Base-by-base conservation (phyloP, 1,139 yeast genomes). In the Candida glucosophila region DNA sequence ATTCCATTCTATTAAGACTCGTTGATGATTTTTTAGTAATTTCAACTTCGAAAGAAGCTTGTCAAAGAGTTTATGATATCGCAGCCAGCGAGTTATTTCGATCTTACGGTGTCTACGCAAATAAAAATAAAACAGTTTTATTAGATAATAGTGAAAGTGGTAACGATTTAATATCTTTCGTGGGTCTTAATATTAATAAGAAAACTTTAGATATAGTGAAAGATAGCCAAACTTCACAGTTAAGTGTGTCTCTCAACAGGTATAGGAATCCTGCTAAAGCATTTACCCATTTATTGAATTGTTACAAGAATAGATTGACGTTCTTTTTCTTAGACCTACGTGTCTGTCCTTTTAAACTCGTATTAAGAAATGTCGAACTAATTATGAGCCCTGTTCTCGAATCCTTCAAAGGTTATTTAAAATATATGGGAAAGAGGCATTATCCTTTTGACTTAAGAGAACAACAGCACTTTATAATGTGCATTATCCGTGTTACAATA, bases 21-120 rank as follows among this genome's bases (percentile, higher is more conserved):
- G 94, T 86, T 0, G 98, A 90, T 49, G 98, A 90, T 47, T 90
- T 90, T 42, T 45, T 90, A 19, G 58, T 83, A 14, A 50, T 88
- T 0, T 66, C 93, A 0, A 58, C 75, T 2, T 38, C 37, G 14
- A 22, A 35, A 15, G 31, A 34, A 1, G 37, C 41, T 3, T 52
- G 55, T 24, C 20, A 37, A 4, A 24, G 35, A 17, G 50, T 52
- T 4, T 33, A 36, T 15, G 29, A 28, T 2, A 31, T 44, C 1
- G 43, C 52, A 1, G 31, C 37, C 3, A 44, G 60, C 6, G 28
- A 45, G 2, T 67, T 66, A 0, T 67, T 78, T 24, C 47, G 54
- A 1, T 59, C 59, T 1, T 79, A 70, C 45, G 88, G 88, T 3
- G 76, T 83, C 0, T 47, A 36, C 11, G 61, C 77, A 5, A 83